Conservation (phyloP, 2,329 filamentous ascomycete species). For the Cytospora paraplurivora region DNA sequence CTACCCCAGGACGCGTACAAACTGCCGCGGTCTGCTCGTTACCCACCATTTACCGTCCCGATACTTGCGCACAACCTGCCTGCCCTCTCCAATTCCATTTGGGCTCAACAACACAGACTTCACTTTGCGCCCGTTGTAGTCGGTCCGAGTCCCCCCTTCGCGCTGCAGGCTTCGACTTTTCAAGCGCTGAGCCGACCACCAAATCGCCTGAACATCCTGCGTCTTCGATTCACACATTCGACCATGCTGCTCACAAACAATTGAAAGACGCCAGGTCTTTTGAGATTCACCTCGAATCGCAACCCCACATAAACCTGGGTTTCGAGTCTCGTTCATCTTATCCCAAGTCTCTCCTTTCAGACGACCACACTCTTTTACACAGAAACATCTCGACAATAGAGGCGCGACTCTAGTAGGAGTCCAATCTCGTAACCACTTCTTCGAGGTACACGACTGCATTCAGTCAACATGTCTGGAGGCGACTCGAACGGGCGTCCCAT, state of each 20-base stretch:
- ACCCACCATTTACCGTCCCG: conserved; percentile 9
- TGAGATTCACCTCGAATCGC: conserved; percentile 26
- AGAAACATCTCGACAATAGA: neutral
- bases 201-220: conserved; percentile 13
- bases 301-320: conserved; percentile 9
- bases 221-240: conserved; percentile 18
- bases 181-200: conserved; percentile 8
- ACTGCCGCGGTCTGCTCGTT: conserved; percentile 4
- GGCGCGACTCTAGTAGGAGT: neutral
- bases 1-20: conserved; percentile 4
- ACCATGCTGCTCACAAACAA: conserved; percentile 30
- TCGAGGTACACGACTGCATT: conserved; percentile 30
- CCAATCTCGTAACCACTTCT: conserved; percentile 13
- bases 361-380: conserved; percentile 9
- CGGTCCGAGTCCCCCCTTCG: neutral
- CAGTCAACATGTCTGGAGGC: conserved; percentile 27
- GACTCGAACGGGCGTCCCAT: conserved; percentile 53
- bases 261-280: conserved; percentile 29
- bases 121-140: neutral
- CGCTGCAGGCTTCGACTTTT: neutral
- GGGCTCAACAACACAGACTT: neutral
- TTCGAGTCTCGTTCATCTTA: conserved; percentile 2
- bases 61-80: conserved; percentile 8
- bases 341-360: conserved; percentile 9
- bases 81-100: neutral